Base-by-base conservation (phyloP, 2,329 filamentous ascomycete species). In the Paracorniculantispora psalliotae region DNA sequence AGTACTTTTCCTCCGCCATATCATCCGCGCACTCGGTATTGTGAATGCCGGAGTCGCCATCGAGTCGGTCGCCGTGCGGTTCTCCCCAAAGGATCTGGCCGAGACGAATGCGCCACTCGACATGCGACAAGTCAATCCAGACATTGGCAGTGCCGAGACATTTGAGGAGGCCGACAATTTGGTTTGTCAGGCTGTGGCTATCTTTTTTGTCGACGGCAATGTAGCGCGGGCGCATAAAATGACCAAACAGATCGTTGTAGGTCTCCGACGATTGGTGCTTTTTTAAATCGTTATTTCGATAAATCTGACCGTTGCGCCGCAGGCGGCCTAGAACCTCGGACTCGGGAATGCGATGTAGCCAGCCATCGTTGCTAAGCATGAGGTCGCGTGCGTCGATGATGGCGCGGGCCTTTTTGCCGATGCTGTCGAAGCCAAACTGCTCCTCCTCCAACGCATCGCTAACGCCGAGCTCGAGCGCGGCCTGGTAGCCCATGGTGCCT, bases 91-190 rank as follows among this genome's bases (percentile, higher is more conserved):
- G 72, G 44, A 91, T 79, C 71, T 90, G 88, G 7, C 88, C 88
- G 1, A 91, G 76, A 13, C 87, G 79, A 60, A 91, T 87, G 39
- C 88, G 81, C 87, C 87, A 91, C 68, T 91, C 88, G 7, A 91
- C 85, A 33, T 86, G 79, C 21, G 86, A 88, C 63, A 91, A 88
- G 70, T 91, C 87, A 54, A 88, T 81, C 88, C 88, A 91, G 48
- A 89, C 81, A 59, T 87, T 86, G 57, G 85, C 79, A 8, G 83
- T 75, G 0, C 81, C 82, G 47, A 91, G 77, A 10, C 88, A 81
- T 67, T 84, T 84, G 48, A 91, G 79, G 19, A 91, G 73, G 4
- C 85, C 82, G 63, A 86, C 79, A 59, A 91, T 90, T 67, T 91
- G 88, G 37, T 89, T 85, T 46, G 86, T 80, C 21, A 91, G 74